Conservation (phyloP, 139 green algal genomes). For the Chlamydomonas sp. region DNA sequence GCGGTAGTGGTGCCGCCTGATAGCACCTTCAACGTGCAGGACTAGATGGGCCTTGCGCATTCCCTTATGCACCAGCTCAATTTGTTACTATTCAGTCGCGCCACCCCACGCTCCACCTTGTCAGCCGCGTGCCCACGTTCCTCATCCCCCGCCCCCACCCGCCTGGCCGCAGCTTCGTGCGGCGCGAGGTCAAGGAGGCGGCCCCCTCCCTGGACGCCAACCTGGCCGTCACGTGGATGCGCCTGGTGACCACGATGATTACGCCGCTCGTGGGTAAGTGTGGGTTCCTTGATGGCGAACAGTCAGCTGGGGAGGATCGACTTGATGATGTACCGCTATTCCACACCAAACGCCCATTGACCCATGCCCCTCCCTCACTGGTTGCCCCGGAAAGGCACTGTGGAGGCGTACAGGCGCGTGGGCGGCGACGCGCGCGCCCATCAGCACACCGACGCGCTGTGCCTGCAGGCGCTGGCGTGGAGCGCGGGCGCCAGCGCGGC, state of each 20-base stretch:
- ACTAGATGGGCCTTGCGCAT: neutral
- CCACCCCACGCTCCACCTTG: too few species aligned
- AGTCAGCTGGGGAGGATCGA: neutral
- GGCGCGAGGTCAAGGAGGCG: conserved; percentile 73
- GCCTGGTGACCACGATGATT: conserved; percentile 23
- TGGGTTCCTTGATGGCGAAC: neutral
- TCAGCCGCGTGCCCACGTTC: too few species aligned
- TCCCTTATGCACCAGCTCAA: neutral
- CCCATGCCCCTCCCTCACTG: neutral
- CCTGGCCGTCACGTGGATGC: conserved; percentile 37
- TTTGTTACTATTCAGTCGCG: too few species aligned
- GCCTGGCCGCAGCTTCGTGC: conserved; percentile 51
- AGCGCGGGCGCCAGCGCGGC: conserved; percentile 52
- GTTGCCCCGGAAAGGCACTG: conserved; percentile 7
- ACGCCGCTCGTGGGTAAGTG: conserved; percentile 31
- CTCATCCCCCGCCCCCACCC: neutral
- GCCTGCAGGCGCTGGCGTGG: conserved; percentile 69
- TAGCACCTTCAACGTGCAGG: neutral
- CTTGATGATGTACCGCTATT: too few species aligned
- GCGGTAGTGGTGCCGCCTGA: neutral
- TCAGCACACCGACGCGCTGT: conserved; percentile 53
- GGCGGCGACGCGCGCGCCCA: neutral
- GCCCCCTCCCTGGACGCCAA: conserved; percentile 53
- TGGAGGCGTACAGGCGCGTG: conserved; percentile 29
- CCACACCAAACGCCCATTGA: too few species aligned